Evolutionary conservation across 768 basidiomycete species (phyloP).

Genomic region (Tylopilus rubrobrunneus): DNA sequence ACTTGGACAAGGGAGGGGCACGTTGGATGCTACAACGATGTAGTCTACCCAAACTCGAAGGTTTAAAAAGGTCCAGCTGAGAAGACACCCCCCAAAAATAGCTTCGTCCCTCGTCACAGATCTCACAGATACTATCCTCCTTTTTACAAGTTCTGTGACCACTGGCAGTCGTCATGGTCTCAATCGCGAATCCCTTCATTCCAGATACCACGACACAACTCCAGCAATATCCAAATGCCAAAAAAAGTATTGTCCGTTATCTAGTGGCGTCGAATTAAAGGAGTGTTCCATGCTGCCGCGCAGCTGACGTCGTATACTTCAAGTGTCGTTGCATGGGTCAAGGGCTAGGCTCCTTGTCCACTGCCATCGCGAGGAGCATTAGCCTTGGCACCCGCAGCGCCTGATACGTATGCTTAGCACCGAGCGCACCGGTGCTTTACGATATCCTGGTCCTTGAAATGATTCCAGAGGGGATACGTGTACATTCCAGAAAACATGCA

Average conservation of each 20-base stretch:
- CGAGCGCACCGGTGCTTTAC: conserved; percentile 19
- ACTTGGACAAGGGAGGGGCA: conserved; percentile 7
- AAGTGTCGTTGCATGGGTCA: conserved; percentile 21
- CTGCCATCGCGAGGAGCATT: conserved; percentile 10
- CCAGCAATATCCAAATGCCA: conserved; percentile 19
- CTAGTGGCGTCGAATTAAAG: conserved; percentile 24
- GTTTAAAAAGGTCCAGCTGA: conserved; percentile 22
- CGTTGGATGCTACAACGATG: conserved; percentile 17
- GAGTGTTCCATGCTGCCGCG: conserved; percentile 21
- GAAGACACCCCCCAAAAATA: conserved; percentile 25
- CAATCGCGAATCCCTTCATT: conserved; percentile 15
- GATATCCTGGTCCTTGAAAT: conserved; percentile 12
- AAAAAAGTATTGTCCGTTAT: conserved; percentile 20
- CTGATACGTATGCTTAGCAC: conserved; percentile 17
- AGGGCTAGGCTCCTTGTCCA: conserved; percentile 20
- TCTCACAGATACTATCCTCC: conserved; percentile 8
- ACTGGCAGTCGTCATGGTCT: conserved; percentile 18
- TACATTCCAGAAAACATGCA: conserved; percentile 24
- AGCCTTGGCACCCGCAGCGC: conserved; percentile 14
- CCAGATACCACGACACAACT: background rate
- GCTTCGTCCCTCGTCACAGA: conserved; percentile 7
- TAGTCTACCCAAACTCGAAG: conserved; percentile 12
- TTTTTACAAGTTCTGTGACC: conserved; percentile 21
- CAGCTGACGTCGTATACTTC: conserved; percentile 6
- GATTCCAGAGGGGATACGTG: conserved; percentile 4